Evolutionary conservation across 2,329 filamentous ascomycete genomes (phyloP).

Genomic region (Fusarium penzigii): DNA sequence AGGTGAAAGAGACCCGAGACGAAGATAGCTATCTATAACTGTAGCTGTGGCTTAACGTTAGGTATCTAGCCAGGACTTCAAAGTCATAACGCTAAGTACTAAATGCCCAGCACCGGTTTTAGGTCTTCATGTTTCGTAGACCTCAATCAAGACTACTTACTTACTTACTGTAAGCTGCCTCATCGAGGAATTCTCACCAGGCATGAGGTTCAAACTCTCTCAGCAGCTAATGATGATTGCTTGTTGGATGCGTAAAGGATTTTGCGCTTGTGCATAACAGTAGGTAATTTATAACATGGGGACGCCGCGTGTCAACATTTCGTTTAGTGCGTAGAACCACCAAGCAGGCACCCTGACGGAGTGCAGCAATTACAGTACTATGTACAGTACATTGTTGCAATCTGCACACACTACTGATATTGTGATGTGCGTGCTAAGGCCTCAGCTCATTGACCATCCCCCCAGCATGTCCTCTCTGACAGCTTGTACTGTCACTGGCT

Average conservation of each 20-base stretch:
- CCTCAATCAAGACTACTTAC: not conserved
- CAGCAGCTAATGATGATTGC: not conserved
- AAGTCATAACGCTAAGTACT: no score
- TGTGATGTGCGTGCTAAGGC: not conserved
- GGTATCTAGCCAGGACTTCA: no score
- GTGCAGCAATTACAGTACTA: not conserved
- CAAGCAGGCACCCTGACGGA: not conserved
- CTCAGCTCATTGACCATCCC: not conserved
- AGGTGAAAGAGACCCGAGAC: no score
- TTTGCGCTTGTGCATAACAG: not conserved
- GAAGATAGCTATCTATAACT: no score
- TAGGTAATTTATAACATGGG: not conserved
- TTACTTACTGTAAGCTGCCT: no score
- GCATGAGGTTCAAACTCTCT: not conserved
- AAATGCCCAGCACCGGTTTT: not conserved
- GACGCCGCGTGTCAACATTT: not conserved
- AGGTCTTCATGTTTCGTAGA: no score
- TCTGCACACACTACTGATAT: not conserved
- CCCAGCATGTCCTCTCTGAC: not conserved
- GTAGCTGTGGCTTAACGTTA: no score
- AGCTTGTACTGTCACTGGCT: not conserved
- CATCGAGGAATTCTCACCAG: not conserved
- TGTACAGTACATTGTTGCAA: not conserved
- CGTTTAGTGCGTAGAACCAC: not conserved
- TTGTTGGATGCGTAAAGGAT: not conserved